Conservation (phyloP, 345 rosid species). For the Clausena lansium region DNA sequence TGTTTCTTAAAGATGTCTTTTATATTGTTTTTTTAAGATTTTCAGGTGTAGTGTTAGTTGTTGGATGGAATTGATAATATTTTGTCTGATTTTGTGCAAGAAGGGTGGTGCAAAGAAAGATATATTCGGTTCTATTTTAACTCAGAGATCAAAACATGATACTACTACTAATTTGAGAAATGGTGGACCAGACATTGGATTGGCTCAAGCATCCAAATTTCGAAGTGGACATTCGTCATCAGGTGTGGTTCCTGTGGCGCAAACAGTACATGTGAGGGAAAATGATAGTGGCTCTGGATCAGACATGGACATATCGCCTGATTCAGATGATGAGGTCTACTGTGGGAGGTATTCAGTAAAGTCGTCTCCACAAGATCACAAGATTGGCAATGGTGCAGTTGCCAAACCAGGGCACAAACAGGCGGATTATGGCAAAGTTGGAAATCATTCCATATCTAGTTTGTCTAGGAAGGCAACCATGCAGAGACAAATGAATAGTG, state of each 20-base stretch:
- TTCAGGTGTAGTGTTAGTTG: background rate
- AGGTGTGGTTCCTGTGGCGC: constrained; percentile 30
- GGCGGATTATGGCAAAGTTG: constrained; percentile 9
- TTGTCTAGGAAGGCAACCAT: too few relatives aligned
- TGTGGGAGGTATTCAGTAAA: constrained; percentile 41
- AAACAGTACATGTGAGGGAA: constrained; percentile 27
- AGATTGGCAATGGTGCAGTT: constrained; percentile 26
- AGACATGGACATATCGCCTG: constrained; percentile 59
- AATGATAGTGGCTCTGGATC: constrained; percentile 50
- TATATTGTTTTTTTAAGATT: background rate
- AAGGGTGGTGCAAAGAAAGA: constrained; percentile 26
- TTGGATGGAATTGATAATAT: constrained; percentile 6
- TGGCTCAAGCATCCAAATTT: constrained; percentile 41
- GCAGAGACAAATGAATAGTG: too few relatives aligned
- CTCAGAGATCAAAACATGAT: constrained; percentile 27
- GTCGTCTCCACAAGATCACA: constrained; percentile 59
- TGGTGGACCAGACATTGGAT: constrained; percentile 28
- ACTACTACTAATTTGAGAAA: constrained; percentile 34
- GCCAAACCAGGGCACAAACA: constrained; percentile 21
- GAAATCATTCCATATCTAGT: too few relatives aligned
- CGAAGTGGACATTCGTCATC: constrained; percentile 43
- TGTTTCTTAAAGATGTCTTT: background rate
- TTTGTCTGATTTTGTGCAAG: constrained; percentile 20
- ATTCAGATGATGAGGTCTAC: constrained; percentile 58
- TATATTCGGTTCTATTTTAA: constrained; percentile 30